These are phyloP conservation scores for Fusarium nanum DNA, from an alignment of 2,329 filamentous ascomycete species.

Conservation along the genomic window DNA sequence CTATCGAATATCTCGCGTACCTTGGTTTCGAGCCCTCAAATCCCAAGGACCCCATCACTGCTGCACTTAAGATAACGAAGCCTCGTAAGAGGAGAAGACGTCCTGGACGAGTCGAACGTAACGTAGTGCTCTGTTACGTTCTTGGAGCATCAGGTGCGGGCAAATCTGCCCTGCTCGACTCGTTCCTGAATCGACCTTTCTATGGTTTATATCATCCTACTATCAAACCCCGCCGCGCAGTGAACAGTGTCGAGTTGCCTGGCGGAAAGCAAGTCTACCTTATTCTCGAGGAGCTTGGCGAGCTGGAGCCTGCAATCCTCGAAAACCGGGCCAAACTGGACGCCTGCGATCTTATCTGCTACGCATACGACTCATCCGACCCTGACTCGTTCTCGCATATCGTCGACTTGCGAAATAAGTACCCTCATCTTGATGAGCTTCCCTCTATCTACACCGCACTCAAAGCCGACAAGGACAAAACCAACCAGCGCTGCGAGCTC, in stretches of 20 bases:
- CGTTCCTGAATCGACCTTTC: conserved; percentile 91
- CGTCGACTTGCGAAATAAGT: conserved; percentile 79
- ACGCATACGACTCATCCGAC: conserved; percentile 96
- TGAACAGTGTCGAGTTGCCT: conserved; percentile 95
- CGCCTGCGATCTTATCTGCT: conserved; percentile 93
- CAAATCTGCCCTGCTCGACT: conserved; percentile 90
- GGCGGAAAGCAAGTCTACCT: conserved; percentile 98
- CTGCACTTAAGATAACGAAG: conserved; percentile 92
- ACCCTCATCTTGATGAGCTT: conserved; percentile 86
- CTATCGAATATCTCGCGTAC: conserved; percentile 94
- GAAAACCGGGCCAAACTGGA: conserved; percentile 93
- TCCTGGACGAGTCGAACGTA: conserved; percentile 88
- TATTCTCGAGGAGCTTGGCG: conserved; percentile 93
- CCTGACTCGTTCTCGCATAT: conserved; percentile 96
- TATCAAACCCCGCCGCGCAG: conserved; percentile 91
- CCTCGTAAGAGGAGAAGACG: conserved; percentile 85
- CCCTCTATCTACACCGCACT: conserved; percentile 92
- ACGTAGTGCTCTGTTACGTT: conserved; percentile 94
- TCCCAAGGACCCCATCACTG: conserved; percentile 79
- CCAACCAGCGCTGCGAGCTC: conserved; percentile 89
- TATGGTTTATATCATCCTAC: conserved; percentile 87
- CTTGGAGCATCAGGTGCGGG: conserved; percentile 87
- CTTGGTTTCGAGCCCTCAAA: conserved; percentile 90
- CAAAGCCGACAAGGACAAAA: conserved; percentile 96
- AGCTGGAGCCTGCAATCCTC: conserved; percentile 92